Percentiles rank a stretch among this genome's conserved stretches.
Evolutionary conservation across 2,329 filamentous ascomycete species (phyloP).

Genomic region (Reticulascus tulasneorum): DNA sequence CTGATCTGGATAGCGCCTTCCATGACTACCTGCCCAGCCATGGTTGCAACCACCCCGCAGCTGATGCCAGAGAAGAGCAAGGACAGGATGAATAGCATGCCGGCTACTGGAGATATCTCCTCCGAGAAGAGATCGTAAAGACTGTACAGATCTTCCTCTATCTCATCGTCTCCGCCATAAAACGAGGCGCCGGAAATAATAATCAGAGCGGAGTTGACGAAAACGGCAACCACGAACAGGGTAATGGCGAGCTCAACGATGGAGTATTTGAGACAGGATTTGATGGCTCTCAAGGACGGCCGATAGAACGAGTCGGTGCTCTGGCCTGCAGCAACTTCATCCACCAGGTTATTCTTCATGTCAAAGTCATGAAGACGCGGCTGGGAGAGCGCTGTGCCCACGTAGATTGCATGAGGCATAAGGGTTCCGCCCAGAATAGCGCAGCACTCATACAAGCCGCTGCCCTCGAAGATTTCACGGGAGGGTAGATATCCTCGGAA

Average conservation of each 20-base stretch:
- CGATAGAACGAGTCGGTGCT: constrained; percentile 55
- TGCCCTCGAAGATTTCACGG: constrained; percentile 48
- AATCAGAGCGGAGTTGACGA: constrained; percentile 81
- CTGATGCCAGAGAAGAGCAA: constrained; percentile 75
- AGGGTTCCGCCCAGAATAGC: constrained; percentile 75
- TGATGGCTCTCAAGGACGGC: constrained; percentile 68
- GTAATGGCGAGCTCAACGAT: constrained; percentile 67
- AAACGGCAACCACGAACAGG: constrained; percentile 78
- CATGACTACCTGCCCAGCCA: constrained; percentile 82
- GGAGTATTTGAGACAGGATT: constrained; percentile 71
- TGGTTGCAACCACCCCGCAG: constrained; percentile 84
- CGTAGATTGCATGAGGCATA: constrained; percentile 67
- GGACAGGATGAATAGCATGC: constrained; percentile 79
- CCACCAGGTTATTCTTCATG: constrained; percentile 33
- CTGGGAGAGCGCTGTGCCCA: constrained; percentile 67
- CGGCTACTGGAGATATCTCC: constrained; percentile 70
- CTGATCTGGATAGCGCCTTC: constrained; percentile 78
- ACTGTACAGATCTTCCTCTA: constrained; percentile 72
- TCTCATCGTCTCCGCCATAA: constrained; percentile 57
- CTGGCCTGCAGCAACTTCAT: constrained; percentile 30
- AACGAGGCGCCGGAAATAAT: constrained; percentile 80
- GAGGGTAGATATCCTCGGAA: constrained; percentile 66
- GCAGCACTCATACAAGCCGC: constrained; percentile 61
- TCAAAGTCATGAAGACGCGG: constrained; percentile 63
- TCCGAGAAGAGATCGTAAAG: constrained; percentile 70